Conservation (phyloP, 805 yeast species). For the Danielozyma ontarioensis region DNA sequence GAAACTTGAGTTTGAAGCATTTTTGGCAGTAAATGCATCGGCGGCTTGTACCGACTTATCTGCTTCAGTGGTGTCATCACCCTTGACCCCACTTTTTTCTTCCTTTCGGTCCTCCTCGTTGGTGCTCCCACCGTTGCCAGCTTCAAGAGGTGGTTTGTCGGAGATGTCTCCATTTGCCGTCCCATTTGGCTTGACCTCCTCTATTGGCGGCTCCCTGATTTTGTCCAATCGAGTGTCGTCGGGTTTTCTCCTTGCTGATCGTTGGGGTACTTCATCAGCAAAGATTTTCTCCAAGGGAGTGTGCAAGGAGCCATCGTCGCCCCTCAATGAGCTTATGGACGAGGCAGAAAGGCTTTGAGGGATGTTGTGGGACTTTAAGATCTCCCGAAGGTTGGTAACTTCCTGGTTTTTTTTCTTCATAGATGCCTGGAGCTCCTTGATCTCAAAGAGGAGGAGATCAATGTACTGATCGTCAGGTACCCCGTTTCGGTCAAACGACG, state of each 20-base stretch:
- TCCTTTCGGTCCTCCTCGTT: constrained; percentile 2
- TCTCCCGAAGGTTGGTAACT: constrained; percentile 3
- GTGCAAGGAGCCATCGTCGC: no score
- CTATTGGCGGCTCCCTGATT: background rate
- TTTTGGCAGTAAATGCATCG: background rate
- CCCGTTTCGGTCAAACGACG: constrained; percentile 26
- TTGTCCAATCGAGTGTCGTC: background rate
- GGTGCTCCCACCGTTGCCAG: background rate
- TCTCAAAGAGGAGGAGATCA: constrained; percentile 32
- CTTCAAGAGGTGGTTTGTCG: constrained; percentile 1
- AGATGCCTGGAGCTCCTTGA: constrained; percentile 25
- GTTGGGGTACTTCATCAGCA: constrained; percentile 16
- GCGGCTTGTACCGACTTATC: constrained; percentile 2
- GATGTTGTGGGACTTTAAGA: constrained; percentile 1
- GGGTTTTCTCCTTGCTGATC: constrained; percentile 10
- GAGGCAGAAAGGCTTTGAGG: no score
- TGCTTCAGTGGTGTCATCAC: constrained; percentile 3
- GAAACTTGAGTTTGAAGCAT: constrained; percentile 17
- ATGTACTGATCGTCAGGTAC: constrained; percentile 26
- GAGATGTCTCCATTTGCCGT: background rate
- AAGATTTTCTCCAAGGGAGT: background rate
- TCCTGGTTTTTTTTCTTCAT: constrained; percentile 3
- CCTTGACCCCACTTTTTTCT: constrained; percentile 2
- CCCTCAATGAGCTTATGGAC: no score
- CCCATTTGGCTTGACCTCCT: background rate